A percentile compares a stretch with the other conserved stretches of the same genome.
Evolutionary conservation across 2,329 filamentous ascomycete species (phyloP).

Genomic region (Torrubiellomyces zombiae): DNA sequence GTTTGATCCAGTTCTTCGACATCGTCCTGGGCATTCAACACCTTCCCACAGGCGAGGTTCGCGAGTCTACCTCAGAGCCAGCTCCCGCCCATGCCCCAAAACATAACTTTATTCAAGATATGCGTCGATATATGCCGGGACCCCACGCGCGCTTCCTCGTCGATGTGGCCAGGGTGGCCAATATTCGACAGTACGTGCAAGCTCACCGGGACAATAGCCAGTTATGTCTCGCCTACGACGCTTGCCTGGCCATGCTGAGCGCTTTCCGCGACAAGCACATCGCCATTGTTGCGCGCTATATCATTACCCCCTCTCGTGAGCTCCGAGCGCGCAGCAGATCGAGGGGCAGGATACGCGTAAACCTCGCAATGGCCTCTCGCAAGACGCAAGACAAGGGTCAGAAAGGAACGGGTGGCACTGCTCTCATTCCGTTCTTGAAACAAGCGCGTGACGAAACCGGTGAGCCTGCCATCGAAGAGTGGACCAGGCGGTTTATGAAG

Average conservation of each 20-base stretch:
- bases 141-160: slow-evolving; percentile 78
- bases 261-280: slow-evolving; percentile 84
- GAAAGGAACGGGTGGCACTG: slow-evolving; percentile 83
- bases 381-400: slow-evolving; percentile 40
- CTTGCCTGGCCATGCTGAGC: slow-evolving; percentile 57
- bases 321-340: slow-evolving; percentile 47
- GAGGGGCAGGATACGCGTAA: slow-evolving; percentile 34
- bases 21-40: slow-evolving; percentile 81
- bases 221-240: slow-evolving; percentile 72
- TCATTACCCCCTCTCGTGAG: slow-evolving; percentile 74
- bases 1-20: slow-evolving; percentile 94
- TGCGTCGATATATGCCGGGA: slow-evolving; percentile 95
- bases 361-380: slow-evolving; percentile 44
- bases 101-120: slow-evolving; percentile 89
- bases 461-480: slow-evolving; percentile 64
- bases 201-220: slow-evolving; percentile 40
- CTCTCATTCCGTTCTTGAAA: slow-evolving; percentile 88
- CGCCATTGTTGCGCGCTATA: slow-evolving; percentile 88
- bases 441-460: slow-evolving; percentile 93
- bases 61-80: slow-evolving; percentile 23
- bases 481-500: slow-evolving; percentile 42
- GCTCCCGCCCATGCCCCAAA: slow-evolving; percentile 25
- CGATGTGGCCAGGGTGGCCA: slow-evolving; percentile 63
- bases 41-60: slow-evolving; percentile 66
- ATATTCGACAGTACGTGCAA: slow-evolving; percentile 74